Evolutionary conservation across 2,329 filamentous ascomycete genomes (phyloP).

Genomic region (Bipolaris gigantea): DNA sequence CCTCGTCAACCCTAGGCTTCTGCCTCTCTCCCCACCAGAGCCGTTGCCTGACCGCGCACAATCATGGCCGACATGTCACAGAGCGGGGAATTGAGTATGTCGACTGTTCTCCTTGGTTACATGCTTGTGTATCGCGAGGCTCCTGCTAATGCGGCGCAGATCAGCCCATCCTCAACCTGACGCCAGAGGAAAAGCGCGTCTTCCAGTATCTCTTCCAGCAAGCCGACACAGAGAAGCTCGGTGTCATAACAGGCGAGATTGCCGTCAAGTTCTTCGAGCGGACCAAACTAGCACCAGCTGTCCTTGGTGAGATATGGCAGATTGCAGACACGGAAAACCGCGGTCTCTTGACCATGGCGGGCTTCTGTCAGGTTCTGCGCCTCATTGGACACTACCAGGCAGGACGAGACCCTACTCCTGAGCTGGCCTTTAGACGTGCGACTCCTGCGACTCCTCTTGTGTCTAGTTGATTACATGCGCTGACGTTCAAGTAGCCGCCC

Average conservation of each 20-base stretch:
- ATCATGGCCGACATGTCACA: conserved; percentile 43
- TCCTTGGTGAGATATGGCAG: conserved; percentile 97
- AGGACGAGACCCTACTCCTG: conserved; percentile 75
- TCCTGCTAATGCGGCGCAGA: conserved; percentile 30
- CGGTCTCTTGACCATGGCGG: conserved; percentile 86
- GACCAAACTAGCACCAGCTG: conserved; percentile 81
- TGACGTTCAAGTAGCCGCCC: conserved; percentile 59
- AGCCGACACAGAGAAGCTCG: conserved; percentile 87
- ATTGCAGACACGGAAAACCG: conserved; percentile 97
- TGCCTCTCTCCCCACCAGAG: conserved; percentile 18
- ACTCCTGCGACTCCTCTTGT: not conserved
- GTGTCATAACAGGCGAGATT: conserved; percentile 92
- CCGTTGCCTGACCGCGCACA: conserved; percentile 23
- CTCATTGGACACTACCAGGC: conserved; percentile 96
- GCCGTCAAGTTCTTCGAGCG: conserved; percentile 98
- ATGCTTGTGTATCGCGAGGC: conserved; percentile 2
- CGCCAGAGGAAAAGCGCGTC: conserved; percentile 86
- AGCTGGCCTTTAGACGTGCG: conserved; percentile 77
- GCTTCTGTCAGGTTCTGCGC: conserved; percentile 89
- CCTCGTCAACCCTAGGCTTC: conserved; percentile 33
- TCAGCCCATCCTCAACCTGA: conserved; percentile 74
- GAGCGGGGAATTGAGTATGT: conserved; percentile 43
- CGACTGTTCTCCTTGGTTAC: not conserved
- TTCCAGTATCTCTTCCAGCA: conserved; percentile 92
- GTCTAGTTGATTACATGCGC: conserved; percentile 13